phyloP scores from a whole-genome alignment of 257 asterid genomes.

The Paraleonurus japonicus region DNA sequence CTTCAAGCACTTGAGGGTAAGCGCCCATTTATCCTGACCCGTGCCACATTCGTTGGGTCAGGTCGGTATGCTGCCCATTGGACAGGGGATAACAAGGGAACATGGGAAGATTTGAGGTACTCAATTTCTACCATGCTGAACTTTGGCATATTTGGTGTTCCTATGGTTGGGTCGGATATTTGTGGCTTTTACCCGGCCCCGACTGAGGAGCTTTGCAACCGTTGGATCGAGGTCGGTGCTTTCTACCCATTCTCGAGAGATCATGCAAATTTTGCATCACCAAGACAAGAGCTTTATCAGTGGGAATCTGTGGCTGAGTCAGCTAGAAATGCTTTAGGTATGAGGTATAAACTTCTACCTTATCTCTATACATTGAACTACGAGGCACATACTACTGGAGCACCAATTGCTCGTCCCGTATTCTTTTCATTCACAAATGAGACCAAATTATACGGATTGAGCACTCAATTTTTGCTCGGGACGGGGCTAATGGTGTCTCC shows the following conservation, averaged over 20 bases:
- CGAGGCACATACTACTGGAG: constrained; percentile 79
- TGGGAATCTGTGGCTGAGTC: constrained; percentile 91
- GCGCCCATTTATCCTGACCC: constrained; percentile 80
- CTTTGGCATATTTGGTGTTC: constrained; percentile 87
- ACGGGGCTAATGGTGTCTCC: constrained; percentile 84
- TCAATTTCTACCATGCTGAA: constrained; percentile 82
- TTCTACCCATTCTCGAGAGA: constrained; percentile 95
- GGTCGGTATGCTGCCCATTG: constrained; percentile 88
- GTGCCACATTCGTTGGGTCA: constrained; percentile 84
- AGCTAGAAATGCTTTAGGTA: constrained; percentile 85
- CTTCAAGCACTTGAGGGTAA: constrained; percentile 68
- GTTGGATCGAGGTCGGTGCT: constrained; percentile 95
- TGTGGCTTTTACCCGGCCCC: constrained; percentile 95
- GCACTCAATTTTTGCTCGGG: constrained; percentile 87
- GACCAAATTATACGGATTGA: constrained; percentile 54
- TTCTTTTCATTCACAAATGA: constrained; percentile 71
- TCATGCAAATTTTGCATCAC: constrained; percentile 84
- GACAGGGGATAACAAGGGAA: constrained; percentile 96
- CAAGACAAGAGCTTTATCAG: constrained; percentile 96
- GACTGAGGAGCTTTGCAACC: constrained; percentile 89
- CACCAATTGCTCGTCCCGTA: constrained; percentile 83
- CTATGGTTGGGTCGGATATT: constrained; percentile 98
- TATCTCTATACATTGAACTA: constrained; percentile 72
- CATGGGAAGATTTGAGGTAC: constrained; percentile 79
- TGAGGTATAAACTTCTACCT: constrained; percentile 85